These are phyloP conservation scores for Lolium perenne DNA, from an alignment of 176 grass and related monocot species.

Conservation along the genomic window DNA sequence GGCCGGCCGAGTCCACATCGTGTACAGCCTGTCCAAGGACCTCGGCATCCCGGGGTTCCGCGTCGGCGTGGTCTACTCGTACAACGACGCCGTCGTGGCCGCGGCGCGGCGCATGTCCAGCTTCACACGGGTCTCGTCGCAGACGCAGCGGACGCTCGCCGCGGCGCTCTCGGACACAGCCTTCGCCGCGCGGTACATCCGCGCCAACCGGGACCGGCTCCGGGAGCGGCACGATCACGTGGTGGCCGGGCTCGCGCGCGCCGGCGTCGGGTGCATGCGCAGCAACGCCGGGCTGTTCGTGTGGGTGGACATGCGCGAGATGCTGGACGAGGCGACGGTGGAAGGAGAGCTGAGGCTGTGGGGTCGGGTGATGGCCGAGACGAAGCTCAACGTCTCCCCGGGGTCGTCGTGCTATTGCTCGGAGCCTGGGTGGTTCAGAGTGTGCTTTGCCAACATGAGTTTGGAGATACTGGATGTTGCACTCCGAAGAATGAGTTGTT, in stretches of 20 bases:
- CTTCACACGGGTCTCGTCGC: conserved; percentile 82
- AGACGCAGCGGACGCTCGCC: conserved; percentile 75
- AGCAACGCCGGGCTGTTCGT: conserved; percentile 80
- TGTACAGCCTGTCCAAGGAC: conserved; percentile 92
- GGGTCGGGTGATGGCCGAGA: conserved; percentile 56
- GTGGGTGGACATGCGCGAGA: conserved; percentile 72
- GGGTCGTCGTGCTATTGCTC: conserved; percentile 83
- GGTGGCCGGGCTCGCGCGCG: conserved; percentile 45
- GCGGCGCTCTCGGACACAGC: conserved; percentile 59
- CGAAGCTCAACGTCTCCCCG: conserved; percentile 76
- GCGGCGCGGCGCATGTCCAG: conserved; percentile 81
- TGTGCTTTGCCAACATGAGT: conserved; percentile 91
- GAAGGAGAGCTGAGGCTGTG: conserved; percentile 69
- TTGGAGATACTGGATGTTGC: conserved; percentile 66
- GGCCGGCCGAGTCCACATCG: conserved; percentile 66
- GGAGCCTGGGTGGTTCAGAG: conserved; percentile 82
- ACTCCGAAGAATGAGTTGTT: conserved; percentile 53
- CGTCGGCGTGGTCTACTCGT: conserved; percentile 76
- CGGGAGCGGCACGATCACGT: conserved; percentile 60
- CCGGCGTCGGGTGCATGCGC: conserved; percentile 66
- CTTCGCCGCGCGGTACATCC: conserved; percentile 62
- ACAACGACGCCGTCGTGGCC: conserved; percentile 71
- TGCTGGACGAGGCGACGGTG: conserved; percentile 32
- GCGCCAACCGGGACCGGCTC: conserved; percentile 58
- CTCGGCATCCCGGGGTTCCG: conserved; percentile 76